phyloP scores from a whole-genome alignment of 1,284 basidiomycete species.

The Microstroma glucosiphilum region DNA sequence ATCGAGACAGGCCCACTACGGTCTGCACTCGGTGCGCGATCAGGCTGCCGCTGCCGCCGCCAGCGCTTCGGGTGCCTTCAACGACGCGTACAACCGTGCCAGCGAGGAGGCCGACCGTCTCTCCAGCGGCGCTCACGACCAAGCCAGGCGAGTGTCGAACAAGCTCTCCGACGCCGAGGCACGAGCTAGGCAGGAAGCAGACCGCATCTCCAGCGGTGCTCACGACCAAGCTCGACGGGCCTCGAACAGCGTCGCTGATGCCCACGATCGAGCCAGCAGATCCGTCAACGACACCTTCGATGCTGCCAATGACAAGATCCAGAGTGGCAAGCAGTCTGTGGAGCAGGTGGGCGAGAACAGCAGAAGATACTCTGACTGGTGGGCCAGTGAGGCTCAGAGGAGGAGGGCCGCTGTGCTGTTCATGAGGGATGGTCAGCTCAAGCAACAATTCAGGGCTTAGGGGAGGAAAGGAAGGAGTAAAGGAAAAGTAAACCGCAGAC shows the following conservation, averaged over 20 bases:
- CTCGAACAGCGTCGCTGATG: background rate
- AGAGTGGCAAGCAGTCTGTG: background rate
- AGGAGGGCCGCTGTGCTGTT: background rate
- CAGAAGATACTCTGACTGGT: background rate
- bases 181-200: background rate
- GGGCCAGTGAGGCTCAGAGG: background rate
- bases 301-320: background rate
- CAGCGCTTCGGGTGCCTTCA: slow-evolving; percentile 8
- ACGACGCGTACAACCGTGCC: background rate
- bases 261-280: background rate
- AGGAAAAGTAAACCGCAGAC: too few species aligned
- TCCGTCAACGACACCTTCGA: background rate
- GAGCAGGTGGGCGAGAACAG: background rate
- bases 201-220: background rate
- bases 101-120: slow-evolving; percentile 1
- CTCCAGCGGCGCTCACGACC: slow-evolving; percentile 19
- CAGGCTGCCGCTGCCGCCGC: slow-evolving; percentile 18
- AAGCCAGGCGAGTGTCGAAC: slow-evolving; percentile 14
- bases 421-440: background rate
- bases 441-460: too few species aligned
- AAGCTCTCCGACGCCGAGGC: background rate
- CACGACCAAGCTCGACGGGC: background rate
- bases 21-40: slow-evolving; percentile 17
- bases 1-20: slow-evolving; percentile 6
- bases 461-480: too few species aligned